Evolutionary conservation across 805 yeast genomes (phyloP).

Genomic region (Candida andamanensis): DNA sequence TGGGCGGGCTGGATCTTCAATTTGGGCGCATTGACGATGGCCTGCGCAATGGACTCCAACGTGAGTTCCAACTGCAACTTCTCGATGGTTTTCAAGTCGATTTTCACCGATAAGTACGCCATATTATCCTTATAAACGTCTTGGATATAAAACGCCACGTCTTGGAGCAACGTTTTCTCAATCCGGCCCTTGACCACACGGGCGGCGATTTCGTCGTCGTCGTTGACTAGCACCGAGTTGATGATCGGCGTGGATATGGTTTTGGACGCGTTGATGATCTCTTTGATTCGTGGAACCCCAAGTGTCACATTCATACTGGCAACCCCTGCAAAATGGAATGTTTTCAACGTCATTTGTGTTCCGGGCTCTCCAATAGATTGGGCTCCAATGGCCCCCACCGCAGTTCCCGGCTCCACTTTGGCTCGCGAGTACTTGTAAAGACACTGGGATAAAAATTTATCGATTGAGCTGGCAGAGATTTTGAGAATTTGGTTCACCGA

Average conservation of each 20-base stretch:
- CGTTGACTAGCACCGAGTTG: slow-evolving; percentile 88
- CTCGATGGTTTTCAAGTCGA: slow-evolving; percentile 82
- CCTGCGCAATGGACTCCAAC: slow-evolving; percentile 79
- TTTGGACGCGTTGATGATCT: slow-evolving; percentile 95
- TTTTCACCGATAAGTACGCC: slow-evolving; percentile 74
- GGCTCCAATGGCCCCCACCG: slow-evolving; percentile 99
- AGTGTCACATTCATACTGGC: slow-evolving; percentile 98
- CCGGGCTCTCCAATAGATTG: slow-evolving; percentile 99
- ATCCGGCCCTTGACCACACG: slow-evolving; percentile 97
- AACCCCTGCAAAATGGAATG: slow-evolving; percentile 99
- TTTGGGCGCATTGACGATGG: slow-evolving; percentile 81
- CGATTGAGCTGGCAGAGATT: slow-evolving; percentile 57
- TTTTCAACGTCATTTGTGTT: slow-evolving; percentile 91
- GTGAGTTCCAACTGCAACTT: slow-evolving; percentile 84
- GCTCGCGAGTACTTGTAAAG: slow-evolving; percentile 80
- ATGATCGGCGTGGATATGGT: slow-evolving; percentile 94
- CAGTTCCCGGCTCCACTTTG: slow-evolving; percentile 97
- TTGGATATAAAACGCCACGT: slow-evolving; percentile 83
- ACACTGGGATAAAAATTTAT: slow-evolving; percentile 68
- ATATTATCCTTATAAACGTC: slow-evolving; percentile 83
- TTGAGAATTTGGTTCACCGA: slow-evolving; percentile 63
- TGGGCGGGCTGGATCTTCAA: slow-evolving; percentile 74
- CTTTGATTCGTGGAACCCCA: slow-evolving; percentile 99
- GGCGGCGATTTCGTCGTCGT: slow-evolving; percentile 94
- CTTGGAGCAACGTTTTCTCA: slow-evolving; percentile 84